Evolutionary conservation across 2,329 filamentous ascomycete species (phyloP), one percentile per base, ranked within the genome.

Genomic region (Neonectria hederae): DNA sequence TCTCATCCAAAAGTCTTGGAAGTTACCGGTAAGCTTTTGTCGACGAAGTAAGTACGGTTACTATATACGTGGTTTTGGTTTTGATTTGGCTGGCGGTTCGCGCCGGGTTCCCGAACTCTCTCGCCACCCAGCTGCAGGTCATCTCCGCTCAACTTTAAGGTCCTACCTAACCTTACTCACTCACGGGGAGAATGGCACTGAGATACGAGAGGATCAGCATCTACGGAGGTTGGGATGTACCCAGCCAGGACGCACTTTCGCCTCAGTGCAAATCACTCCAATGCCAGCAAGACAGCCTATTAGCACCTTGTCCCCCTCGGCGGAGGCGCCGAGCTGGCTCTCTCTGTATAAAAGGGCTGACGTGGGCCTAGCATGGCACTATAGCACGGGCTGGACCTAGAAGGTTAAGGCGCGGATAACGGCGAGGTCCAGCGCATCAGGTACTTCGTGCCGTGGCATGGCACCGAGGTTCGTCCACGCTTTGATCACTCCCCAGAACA

Each of bases 251-350:
- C 46, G 26, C 17, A 30, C 30, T 49, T 14, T 35, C 11, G 54
- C 28, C 58, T 54, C 35, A 60, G 38, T 24, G 11, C 28, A 61
- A 54, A 59, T 40, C 38, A 45, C 52, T 35, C 7, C 38, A 49
- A 64, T 65, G 54, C 45, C 46, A 59, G 54, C 32, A 35, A 6
- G 32, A 13, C 32, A 5, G 5, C 13, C 35, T n/a, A 14, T 38
- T 8, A n/a, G 52, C 24, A 30, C 32, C 35, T 17, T 46, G 51
- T 17, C 10, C 21, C n/a, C 48, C 32, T 53, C 40, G 54, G 53
- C 57, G 54, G 62, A 65, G 42, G 38, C 52, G 46, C 64, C 64
- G 64, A 66, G 19, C n/a, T 30, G 53, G 52, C 35, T 22, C 40
- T 48, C 32, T 19, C 28, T 65, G 30, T 38, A 48, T 49, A 48